Base-by-base conservation (phyloP, 805 yeast species). In the Kodamaea kakaduensis region DNA sequence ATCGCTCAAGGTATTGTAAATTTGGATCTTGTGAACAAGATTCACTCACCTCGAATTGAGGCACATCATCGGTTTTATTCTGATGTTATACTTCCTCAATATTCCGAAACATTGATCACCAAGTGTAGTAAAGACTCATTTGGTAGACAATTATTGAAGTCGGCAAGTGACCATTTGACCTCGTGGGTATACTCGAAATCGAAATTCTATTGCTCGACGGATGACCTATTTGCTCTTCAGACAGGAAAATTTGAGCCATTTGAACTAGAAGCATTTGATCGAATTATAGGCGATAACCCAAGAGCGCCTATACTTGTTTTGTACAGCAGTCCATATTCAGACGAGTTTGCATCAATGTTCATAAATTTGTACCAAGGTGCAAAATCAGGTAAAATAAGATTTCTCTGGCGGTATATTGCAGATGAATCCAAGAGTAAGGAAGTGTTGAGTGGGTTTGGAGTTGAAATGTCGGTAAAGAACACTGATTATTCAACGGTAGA, bases 161-260 rank as follows among this genome's bases (percentile, higher is more conserved):
- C 17, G 37, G 49, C 48, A 12, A 17, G 38, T 41, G 55, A 48
- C 2, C 30, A 41, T 9, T 37, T 37, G 25, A 41, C 42, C n/a
- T 64, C 76, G 1, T 80, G 84, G 73, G 53, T 78, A 6, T 50
- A 62, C 38, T 68, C 68, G 43, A 77, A 80, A 39, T 73, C 73
- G 32, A 64, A 67, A 17, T 54, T 69, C 2, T 81, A 80, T 50
- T 79, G 88, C 47, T 74, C 81, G 7, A 63, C 80, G 3, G 84
- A 77, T 37, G 95, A 83, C 38, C 71, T 87, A 1, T 93, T 76
- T 55, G 95, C 96, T 3, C 65, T 93, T 38, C 81, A 82, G 53
- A 74, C 86, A 0, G 64, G 64, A 17, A 59, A 62, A n/a, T 47
- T 52, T 5, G 34, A 48, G 2, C 48, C 40, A 4, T 50, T 56